A percentile compares a stretch with the other conserved stretches of the same genome.
Conservation (phyloP, 805 yeast species). For the Ogataea ramenticola region DNA sequence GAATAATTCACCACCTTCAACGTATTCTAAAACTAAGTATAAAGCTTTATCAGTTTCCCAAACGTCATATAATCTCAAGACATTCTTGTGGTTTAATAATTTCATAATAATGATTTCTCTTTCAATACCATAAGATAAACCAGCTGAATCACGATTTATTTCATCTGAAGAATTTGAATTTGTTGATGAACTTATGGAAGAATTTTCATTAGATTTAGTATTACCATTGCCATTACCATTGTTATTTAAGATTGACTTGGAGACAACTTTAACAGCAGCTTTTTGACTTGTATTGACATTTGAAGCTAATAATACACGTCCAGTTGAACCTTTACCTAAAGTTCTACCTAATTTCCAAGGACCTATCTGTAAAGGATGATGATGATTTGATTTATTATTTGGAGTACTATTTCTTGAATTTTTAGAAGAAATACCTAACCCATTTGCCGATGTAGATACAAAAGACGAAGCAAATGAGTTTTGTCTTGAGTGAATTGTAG, state of each 20-base stretch:
- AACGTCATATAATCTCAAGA: constrained; percentile 72
- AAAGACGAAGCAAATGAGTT: constrained; percentile 53
- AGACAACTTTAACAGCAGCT: constrained; percentile 95
- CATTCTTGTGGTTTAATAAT: constrained; percentile 68
- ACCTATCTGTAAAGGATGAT: constrained; percentile 56
- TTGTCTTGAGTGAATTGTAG: constrained; percentile 42
- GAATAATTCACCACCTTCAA: constrained; percentile 95
- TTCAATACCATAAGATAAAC: constrained; percentile 78
- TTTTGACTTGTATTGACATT: constrained; percentile 77
- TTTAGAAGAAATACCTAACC: constrained; percentile 18
- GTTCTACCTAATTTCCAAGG: constrained; percentile 97
- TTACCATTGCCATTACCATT: no score
- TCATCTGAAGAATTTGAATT: constrained; percentile 7
- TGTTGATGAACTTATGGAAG: constrained; percentile 1
- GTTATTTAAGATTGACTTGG: constrained; percentile 62
- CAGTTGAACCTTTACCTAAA: constrained; percentile 93
- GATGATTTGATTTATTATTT: constrained; percentile 18
- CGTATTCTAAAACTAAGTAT: constrained; percentile 87
- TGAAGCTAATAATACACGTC: constrained; percentile 87
- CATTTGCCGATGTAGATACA: constrained; percentile 36
- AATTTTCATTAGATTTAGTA: constrained; percentile 11
- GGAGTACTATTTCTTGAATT: constrained; percentile 2
- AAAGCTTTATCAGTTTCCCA: constrained; percentile 82
- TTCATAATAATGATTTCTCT: constrained; percentile 84
- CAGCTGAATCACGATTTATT: constrained; percentile 39